Evolutionary conservation across 2,329 filamentous ascomycete species (phyloP).

Genomic region (Gnomoniopsis sp.): DNA sequence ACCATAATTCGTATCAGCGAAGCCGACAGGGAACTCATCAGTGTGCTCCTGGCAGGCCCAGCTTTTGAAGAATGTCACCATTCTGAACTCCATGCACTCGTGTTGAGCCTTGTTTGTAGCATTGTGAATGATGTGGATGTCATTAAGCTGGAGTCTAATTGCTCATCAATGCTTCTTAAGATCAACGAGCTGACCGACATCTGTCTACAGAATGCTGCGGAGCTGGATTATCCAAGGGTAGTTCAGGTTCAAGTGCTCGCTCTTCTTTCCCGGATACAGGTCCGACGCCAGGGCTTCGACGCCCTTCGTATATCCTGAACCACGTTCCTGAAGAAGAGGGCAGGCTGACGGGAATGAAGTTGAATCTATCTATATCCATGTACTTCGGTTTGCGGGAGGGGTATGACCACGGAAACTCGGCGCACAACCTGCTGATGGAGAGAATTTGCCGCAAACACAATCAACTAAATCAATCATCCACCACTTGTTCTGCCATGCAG

Average conservation of each 20-base stretch:
- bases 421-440: not conserved
- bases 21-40: too few relatives aligned
- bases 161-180: conserved; percentile 5
- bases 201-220: not conserved
- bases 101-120: too few relatives aligned
- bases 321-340: not conserved
- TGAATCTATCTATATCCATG: not conserved
- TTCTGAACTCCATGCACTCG: too few relatives aligned
- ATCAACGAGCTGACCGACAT: not conserved
- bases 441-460: not conserved
- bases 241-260: not conserved
- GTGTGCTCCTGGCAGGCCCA: too few relatives aligned
- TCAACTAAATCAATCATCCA: too few relatives aligned
- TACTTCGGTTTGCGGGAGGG: not conserved
- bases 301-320: not conserved
- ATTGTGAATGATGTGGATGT: too few relatives aligned
- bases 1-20: too few relatives aligned
- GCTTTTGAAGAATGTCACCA: too few relatives aligned
- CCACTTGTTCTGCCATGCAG: too few relatives aligned
- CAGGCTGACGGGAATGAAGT: not conserved
- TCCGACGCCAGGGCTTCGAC: not conserved
- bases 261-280: not conserved
- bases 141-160: too few relatives aligned
- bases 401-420: too few relatives aligned
- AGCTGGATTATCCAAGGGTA: not conserved